Conservation (phyloP, 2,329 filamentous ascomycete species). For the Arthrobotrys conoides region DNA sequence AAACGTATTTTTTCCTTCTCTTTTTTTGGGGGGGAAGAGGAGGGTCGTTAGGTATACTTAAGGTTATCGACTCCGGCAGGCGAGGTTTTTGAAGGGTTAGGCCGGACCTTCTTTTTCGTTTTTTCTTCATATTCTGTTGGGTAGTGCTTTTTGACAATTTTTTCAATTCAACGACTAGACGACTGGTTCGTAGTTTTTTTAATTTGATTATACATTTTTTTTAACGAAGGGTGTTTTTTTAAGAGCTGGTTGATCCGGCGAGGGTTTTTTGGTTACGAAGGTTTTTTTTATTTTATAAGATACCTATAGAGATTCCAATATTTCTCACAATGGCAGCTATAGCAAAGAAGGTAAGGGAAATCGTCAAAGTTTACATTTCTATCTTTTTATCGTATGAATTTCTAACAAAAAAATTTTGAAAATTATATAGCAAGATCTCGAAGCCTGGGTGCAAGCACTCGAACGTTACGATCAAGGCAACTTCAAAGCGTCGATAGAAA, state of each 20-base stretch:
- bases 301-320: background rate
- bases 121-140: background rate
- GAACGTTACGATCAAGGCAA: slow-evolving; percentile 96
- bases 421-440: slow-evolving; percentile 70
- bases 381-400: background rate
- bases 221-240: slow-evolving; percentile 6
- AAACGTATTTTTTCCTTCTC: too few species aligned
- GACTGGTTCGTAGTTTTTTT: slow-evolving; percentile 22
- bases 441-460: slow-evolving; percentile 95
- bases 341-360: slow-evolving; percentile 20
- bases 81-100: slow-evolving; percentile 29
- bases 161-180: slow-evolving; percentile 19
- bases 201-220: background rate
- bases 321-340: slow-evolving; percentile 2
- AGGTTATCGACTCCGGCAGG: slow-evolving; percentile 27
- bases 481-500: slow-evolving; percentile 86
- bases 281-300: background rate
- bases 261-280: slow-evolving; percentile 12
- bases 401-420: slow-evolving; percentile 4
- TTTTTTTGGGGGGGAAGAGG: background rate
- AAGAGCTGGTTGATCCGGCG: slow-evolving; percentile 21
- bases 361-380: background rate
- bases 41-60: background rate
- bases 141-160: background rate
- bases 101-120: slow-evolving; percentile 30